Conservation (phyloP, 2,329 filamentous ascomycete genomes). For the Curvularia verruculosa region DNA sequence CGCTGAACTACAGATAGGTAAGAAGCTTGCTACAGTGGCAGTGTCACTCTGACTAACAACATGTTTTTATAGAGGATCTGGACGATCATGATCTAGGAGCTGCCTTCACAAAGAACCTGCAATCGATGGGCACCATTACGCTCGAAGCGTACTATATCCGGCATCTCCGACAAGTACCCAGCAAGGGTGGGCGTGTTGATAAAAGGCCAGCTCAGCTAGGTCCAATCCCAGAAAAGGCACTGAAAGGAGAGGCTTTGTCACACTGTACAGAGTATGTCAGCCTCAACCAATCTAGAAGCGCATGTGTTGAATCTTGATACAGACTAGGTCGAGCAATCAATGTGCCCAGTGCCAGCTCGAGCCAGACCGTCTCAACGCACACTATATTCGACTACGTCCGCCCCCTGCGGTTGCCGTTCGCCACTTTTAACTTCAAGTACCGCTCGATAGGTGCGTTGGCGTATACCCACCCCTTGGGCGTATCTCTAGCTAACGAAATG, state of each 20-base stretch:
- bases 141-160: conserved; percentile 13
- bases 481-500: neutral
- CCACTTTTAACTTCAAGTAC: conserved; percentile 29
- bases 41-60: neutral
- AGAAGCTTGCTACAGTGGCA: neutral
- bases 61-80: conserved; percentile 13
- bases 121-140: conserved; percentile 24
- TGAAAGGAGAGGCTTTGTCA: conserved; percentile 26
- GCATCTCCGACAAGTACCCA: neutral
- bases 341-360: neutral
- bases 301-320: neutral
- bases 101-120: conserved; percentile 12
- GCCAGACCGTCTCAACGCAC: neutral
- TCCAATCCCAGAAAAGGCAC: conserved; percentile 28
- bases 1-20: conserved; percentile 23
- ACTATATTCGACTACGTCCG: neutral
- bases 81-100: neutral
- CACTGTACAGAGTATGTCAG: conserved; percentile 19
- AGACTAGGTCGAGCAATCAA: neutral
- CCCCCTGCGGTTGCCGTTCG: conserved; percentile 12
- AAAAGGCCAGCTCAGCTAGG: neutral
- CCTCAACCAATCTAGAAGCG: too few relatives aligned
- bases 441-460: conserved; percentile 21
- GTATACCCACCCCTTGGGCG: neutral
- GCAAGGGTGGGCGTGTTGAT: neutral